Percentiles rank a stretch among this genome's conserved stretches.
phyloP scores from a whole-genome alignment of 139 green algal species.

The Mesotaenium endlicherianum region DNA sequence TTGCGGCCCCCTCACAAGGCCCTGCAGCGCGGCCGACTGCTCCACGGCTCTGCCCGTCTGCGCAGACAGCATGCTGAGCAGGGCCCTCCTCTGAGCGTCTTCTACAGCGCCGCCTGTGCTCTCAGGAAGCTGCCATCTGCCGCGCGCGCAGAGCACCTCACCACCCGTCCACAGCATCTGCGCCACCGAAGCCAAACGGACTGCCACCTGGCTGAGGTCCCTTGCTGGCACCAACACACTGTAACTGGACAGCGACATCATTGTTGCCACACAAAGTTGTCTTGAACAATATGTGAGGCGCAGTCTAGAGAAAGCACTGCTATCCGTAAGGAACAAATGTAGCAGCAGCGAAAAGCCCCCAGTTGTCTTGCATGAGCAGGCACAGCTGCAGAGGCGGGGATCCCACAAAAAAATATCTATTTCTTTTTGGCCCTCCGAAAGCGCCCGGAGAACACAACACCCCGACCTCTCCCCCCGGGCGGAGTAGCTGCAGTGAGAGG shows the following conservation, averaged over 20 bases:
- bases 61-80: not conserved
- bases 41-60: not conserved
- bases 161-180: constrained; percentile 1
- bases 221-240: no score
- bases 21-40: not conserved
- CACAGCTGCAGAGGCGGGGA: no score
- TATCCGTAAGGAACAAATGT: constrained; percentile 1
- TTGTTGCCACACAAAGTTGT: no score
- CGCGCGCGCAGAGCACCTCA: not conserved
- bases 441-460: no score
- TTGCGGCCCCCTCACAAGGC: not conserved
- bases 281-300: no score
- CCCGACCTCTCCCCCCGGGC: no score
- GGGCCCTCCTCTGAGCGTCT: not conserved
- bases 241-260: no score
- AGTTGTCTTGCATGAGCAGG: no score
- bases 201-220: no score
- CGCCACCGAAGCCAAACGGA: not conserved
- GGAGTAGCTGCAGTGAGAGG: no score
- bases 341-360: not conserved
- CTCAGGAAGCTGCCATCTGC: not conserved
- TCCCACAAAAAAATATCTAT: no score
- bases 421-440: no score
- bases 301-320: not conserved
- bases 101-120: not conserved